A percentile compares a stretch with the other conserved stretches of the same genome.
Evolutionary conservation across 208 protist species (phyloP).

Genomic region (Acanthamoeba triangularis): DNA sequence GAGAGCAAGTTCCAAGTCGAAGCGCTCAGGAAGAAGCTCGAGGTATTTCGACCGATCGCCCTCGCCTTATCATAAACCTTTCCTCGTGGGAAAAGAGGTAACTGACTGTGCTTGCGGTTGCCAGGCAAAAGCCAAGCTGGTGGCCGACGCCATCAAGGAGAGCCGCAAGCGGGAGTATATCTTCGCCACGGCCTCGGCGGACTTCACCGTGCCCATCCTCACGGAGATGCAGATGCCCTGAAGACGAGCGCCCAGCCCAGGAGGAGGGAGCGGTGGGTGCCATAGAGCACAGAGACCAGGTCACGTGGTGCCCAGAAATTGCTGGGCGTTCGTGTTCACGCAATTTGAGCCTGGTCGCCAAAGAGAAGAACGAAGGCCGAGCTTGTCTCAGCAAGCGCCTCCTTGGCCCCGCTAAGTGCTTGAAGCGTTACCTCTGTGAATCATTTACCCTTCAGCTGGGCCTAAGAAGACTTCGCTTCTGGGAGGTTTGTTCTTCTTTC

Average conservation of each 20-base stretch:
- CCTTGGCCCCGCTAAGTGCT: background rate
- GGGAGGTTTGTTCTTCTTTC: no score
- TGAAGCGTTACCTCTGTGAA: no score
- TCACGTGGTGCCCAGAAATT: no score
- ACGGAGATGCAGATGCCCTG: slow-evolving; percentile 59
- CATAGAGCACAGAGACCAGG: no score
- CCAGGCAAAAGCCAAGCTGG: background rate
- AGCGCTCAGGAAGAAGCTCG: slow-evolving; percentile 27
- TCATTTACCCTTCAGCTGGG: no score
- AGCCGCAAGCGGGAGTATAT: slow-evolving; percentile 51
- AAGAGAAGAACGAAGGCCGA: background rate
- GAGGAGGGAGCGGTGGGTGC: no score
- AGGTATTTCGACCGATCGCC: background rate
- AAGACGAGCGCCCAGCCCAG: background rate
- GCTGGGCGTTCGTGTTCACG: background rate
- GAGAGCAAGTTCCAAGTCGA: slow-evolving; percentile 43
- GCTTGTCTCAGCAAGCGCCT: background rate
- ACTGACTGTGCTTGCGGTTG: no score
- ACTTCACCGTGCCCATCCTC: slow-evolving; percentile 44
- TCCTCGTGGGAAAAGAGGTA: no score
- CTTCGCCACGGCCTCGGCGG: slow-evolving; percentile 25
- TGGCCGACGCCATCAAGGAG: slow-evolving; percentile 38
- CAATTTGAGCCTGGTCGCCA: background rate
- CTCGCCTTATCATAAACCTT: background rate
- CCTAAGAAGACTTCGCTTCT: no score